Evolutionary conservation across 2,329 filamentous ascomycete genomes (phyloP), one percentile per base, ranked within the genome.

Genomic region (Dactylellina cionopaga): DNA sequence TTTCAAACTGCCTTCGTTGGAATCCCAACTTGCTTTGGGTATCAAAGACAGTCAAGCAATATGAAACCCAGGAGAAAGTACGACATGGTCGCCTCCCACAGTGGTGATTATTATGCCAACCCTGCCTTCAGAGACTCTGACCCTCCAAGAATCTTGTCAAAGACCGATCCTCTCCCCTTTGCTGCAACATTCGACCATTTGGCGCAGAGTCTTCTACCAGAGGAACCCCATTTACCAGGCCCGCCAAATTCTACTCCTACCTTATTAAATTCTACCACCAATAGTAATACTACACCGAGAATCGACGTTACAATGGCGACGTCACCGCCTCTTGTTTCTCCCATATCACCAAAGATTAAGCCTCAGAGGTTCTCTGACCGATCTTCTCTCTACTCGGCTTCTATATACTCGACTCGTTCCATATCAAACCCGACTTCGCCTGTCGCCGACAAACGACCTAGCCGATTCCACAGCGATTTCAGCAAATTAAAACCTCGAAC

Each of bases 101-200:
- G 41, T 29, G 25, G 15, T 29, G 27, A 27, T 13, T 19, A 49
- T 29, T 72, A 65, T 43, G 25, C 46, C 35, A 59, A 72, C 52
- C 68, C 51, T 39, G 59, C 52, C 33, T 72, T 72, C 55, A 39
- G 37, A 11, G 43, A 59, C 33, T 19, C 24, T 7, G 19, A 47
- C 17, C 25, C 58, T 47, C 22, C 59, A 3, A 52, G 7, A 29
- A 52, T 25, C 11, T 17, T 5, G 13, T 49, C 41, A 43, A 58
- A 54, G 52, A 65, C 59, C 22, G 68, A 72, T 22, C 68, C 68
- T 3, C 59, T 72, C 15, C 68, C 68, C 11, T 72, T 65, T 33
- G 44, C 68, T 13, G 19, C 68, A n/a, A 59, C 24, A 19, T 72
- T 72, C 27, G 59, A 72, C 37, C 68, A 59, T 54, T 35, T 72